Base-by-base conservation (phyloP, 352 stramenopile genomes). In the Pythium sp. region DNA sequence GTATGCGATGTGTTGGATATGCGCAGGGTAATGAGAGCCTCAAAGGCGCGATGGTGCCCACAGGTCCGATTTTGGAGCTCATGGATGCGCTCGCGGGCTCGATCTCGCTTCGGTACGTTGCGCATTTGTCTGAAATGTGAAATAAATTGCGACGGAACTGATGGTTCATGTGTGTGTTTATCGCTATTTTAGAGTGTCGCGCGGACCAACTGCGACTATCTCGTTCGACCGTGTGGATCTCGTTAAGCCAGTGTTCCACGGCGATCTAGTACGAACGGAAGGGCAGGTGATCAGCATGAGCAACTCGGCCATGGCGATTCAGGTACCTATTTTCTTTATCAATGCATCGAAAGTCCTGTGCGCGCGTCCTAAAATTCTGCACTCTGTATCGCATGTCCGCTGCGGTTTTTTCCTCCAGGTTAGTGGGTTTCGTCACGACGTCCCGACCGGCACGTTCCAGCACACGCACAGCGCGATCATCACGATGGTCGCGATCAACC, bases 401-500 rank as follows among this genome's bases (percentile, higher is more conserved):
- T 26, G 24, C 24, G 24, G 24, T 26, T 26, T 26, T 26, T 43
- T 43, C 0, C 18, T 87, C 7, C 77, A 89, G 55, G 72, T 86
- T n/a, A 71, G 67, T 11, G 81, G 81, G 8, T 89, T 79, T 49
- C 79, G 79, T 14, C 70, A 86, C 47, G 81, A 89, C 61, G 18
- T 82, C 5, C 58, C 68, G 2, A 76, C 68, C 5, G 75, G 72
- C 46, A 49, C 38, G 20, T 87, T 80, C 57, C 63, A 89, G 56
- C 79, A 86, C 71, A 89, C 81, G 11, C 81, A 87, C 72, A 75
- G 76, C 18, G 79, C 81, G 18, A 72, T 89, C 59, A 79, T 89
- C 56, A 89, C 81, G n/a, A 82, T 89, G 72, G 81, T 89, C 49
- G 77, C 81, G 22, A 83, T 89, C 68, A 80, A 86, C 65, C 75